Evolutionary conservation across 1,139 yeast species (phyloP).

Genomic region (Diutina scorzettiae): DNA sequence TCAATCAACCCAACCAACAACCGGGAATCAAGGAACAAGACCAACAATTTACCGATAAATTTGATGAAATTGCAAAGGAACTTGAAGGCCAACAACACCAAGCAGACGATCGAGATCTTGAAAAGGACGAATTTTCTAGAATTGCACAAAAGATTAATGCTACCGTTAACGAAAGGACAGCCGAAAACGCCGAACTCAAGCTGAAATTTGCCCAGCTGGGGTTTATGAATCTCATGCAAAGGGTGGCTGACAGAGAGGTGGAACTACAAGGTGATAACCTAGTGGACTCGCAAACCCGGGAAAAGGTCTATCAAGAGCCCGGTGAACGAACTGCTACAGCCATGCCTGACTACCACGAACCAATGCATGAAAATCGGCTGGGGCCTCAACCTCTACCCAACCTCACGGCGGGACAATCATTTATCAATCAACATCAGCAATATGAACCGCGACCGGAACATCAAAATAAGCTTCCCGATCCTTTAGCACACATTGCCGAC

Average conservation of each 20-base stretch:
- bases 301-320: neutral
- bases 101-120: constrained; percentile 3
- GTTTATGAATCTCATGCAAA: constrained; percentile 3
- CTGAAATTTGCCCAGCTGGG: constrained; percentile 3
- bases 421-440: neutral
- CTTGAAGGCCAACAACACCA: neutral
- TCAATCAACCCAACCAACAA: neutral
- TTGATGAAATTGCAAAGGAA: constrained; percentile 1
- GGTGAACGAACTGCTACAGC: neutral
- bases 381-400: neutral
- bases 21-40: neutral
- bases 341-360: constrained; percentile 1
- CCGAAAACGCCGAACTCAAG: neutral
- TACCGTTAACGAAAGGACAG: neutral
- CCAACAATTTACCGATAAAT: constrained; percentile 1
- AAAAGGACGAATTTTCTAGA: neutral
- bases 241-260: constrained; percentile 3
- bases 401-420: no score
- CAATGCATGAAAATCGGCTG: neutral
- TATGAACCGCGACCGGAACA: neutral
- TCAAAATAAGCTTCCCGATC: constrained; percentile 1
- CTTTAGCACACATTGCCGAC: constrained; percentile 5
- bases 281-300: neutral
- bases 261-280: neutral
- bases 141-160: neutral